Base-by-base conservation (phyloP, 1,139 yeast species). In the Pichia sp. region DNA sequence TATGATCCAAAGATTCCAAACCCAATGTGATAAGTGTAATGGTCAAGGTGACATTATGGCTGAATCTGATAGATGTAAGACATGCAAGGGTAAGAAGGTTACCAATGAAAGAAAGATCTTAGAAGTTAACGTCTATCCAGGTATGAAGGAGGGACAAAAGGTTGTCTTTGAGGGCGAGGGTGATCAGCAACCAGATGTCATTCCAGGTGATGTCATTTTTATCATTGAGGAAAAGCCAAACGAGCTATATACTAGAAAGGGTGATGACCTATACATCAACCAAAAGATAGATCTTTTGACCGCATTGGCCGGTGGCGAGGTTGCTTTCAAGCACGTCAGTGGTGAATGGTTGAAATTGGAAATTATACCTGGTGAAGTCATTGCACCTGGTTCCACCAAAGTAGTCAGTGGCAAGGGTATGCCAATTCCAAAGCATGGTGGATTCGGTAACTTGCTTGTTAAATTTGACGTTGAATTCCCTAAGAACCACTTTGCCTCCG, bases 1-100 rank as follows among this genome's bases (percentile, higher is more conserved):
- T 62, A 90, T 93, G 95, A 87, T 93, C 68, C 99, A 93, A 78
- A 85, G 97, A 79, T 88, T 88, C 83, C 99, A 93, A 77, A 85
- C 96, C 45, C 85, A 84, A 56, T 93, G 99, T 86, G 95, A 89
- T 64, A 85, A 76, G 59, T 93, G 99, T 85, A 76, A 82, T 64
- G 99, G 98, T 70, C 79, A 87, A 58, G 99, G 99, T 70, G 95
- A 88, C 71, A 87, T 86, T 62, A 81, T 90, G 70, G 85, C 87
- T 71, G 81, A 92, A 57, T 87, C 87, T 76, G 97, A 90, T 75
- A 83, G 92, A 70, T 93, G 99, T 83, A 83, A 82, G 65, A 70
- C 74, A 47, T 93, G 99, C 80, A 76, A 76, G 63, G 99, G 98
- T 76, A 87, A 89, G 77, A 93, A 92, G 80, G 85, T 92, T 53